These are phyloP conservation scores for Gossypium laxum DNA, from an alignment of 441 rosid genomes.

Conservation along the genomic window DNA sequence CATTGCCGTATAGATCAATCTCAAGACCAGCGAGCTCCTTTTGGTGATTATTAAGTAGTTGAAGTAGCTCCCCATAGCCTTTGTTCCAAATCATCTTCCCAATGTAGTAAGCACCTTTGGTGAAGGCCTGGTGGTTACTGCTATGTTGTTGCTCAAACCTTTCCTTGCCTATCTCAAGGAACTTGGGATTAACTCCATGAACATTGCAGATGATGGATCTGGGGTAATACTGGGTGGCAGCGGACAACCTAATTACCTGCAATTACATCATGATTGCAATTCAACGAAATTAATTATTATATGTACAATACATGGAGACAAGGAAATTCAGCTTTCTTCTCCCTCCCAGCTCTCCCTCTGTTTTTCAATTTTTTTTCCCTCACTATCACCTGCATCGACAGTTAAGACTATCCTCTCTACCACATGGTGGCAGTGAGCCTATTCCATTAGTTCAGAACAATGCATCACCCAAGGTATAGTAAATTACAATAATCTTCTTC, in stretches of 20 bases:
- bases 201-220: conserved; percentile 72
- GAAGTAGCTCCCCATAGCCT: conserved; percentile 83
- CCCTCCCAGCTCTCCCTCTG: not conserved
- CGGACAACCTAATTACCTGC: conserved; percentile 85
- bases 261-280: conserved; percentile 17
- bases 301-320: not conserved
- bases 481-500: not conserved
- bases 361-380: not conserved
- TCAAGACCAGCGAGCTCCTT: conserved; percentile 60
- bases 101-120: conserved; percentile 69
- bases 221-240: conserved; percentile 86
- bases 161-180: conserved; percentile 71
- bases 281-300: not conserved
- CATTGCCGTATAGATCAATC: conserved; percentile 75
- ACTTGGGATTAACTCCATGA: conserved; percentile 88
- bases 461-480: not conserved
- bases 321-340: not conserved
- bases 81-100: conserved; percentile 96
- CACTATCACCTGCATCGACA: not conserved
- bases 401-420: not conserved
- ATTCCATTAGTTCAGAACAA: not conserved
- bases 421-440: not conserved
- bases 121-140: conserved; percentile 43
- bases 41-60: conserved; percentile 57
- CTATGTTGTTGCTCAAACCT: conserved; percentile 49